These are phyloP conservation scores for Erodium trifolium DNA, from an alignment of 441 rosid genomes.

Conservation along the genomic window DNA sequence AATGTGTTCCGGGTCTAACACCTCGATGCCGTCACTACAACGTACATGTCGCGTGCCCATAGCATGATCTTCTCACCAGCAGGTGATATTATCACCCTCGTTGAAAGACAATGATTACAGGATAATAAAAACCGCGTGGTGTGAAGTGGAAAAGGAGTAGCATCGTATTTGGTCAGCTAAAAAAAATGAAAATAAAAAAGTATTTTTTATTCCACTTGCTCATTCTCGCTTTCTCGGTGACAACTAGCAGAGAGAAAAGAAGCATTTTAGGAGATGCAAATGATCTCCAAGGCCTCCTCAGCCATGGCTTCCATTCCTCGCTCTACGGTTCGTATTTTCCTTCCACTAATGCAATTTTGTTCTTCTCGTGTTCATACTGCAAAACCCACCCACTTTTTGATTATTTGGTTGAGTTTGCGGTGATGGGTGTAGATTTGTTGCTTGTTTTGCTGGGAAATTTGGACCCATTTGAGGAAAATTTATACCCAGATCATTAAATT, in stretches of 20 bases:
- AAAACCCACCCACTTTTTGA: background rate
- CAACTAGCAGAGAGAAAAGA: slow-evolving; percentile 12
- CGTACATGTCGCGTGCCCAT: background rate
- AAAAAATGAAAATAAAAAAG: background rate
- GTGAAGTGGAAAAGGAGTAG: background rate
- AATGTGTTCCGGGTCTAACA: background rate
- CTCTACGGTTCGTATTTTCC: slow-evolving; percentile 43
- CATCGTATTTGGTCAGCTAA: background rate
- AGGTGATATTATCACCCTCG: background rate
- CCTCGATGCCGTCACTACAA: background rate
- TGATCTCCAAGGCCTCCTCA: slow-evolving; percentile 68
- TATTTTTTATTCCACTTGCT: background rate
- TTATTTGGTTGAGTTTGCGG: background rate
- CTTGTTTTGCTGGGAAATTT: background rate
- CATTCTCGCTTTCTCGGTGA: background rate
- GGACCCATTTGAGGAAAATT: background rate
- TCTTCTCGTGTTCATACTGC: background rate
- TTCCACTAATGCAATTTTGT: background rate
- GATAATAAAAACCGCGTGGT: background rate
- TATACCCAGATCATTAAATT: background rate
- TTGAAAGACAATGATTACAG: background rate
- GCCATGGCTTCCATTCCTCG: slow-evolving; percentile 69
- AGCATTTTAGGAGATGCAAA: slow-evolving; percentile 30
- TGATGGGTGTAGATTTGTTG: background rate
- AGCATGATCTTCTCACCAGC: background rate